Evolutionary conservation across 495 filamentous ascomycete species (phyloP), one percentile per base, ranked within the genome.

Genomic region (Glonium stellatum): DNA sequence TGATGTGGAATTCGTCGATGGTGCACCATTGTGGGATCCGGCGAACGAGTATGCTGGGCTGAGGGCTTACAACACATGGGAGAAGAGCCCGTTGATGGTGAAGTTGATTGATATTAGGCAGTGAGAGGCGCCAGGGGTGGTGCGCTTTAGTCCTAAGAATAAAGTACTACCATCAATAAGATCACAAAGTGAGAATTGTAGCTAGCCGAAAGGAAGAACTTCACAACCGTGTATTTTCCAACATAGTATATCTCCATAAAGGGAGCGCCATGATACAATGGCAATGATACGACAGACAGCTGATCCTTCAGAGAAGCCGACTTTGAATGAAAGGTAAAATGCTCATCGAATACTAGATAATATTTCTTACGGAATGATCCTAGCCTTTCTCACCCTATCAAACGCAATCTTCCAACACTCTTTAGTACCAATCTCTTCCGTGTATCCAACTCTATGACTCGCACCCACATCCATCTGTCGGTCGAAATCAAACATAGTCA

Each of bases 401-500:
- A 75, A 74, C 6, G 72, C 63, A 44, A 65, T 66, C 65, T 66
- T 71, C 69, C 72, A 75, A 19, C 70, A 67, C 53, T 62, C 66
- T 49, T 69, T 70, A 8, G 58, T 66, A 54, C 69, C 65, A 5
- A 62, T 65, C 57, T 74, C 69, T 44, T 72, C 70, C 31, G 64
- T 70, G 37, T 63, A 64, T 0, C 60, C 61, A 39, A 64, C 65
- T 46, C 71, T 63, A 25, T 67, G 65, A 54, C 59, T 54, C 44
- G 68, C 70, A 37, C 49, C 72, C 69, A 75, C 68, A 65, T 73
- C 71, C 61, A 72, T 63, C 31, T 74, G 69, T 37, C 71, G 54
- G 59, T 76, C 73, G 48, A 74, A 71, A 58, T 74, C 62, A 51
- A 74, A 71, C 67, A 71, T 66, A 0, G 72, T 70, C 71, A 76